Conservation (phyloP, 176 grass and related monocot species). For the Ampelocalamus luodianensis region DNA sequence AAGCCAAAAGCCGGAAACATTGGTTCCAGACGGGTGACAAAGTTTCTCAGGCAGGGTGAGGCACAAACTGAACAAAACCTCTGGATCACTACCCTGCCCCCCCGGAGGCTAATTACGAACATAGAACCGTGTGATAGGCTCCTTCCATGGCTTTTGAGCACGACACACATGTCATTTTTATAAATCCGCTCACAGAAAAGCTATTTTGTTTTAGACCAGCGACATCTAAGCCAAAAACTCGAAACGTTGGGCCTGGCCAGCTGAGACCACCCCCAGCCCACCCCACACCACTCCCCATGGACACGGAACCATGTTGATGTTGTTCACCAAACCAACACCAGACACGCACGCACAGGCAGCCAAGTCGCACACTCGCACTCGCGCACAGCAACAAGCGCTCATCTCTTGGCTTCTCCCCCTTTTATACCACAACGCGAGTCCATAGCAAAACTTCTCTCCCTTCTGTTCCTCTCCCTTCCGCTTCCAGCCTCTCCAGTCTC, state of each 20-base stretch:
- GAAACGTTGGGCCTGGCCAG: too few relatives aligned
- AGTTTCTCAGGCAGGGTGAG: neutral
- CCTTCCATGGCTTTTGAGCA: too few relatives aligned
- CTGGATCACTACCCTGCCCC: slow-evolving; percentile 29
- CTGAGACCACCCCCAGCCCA: too few relatives aligned
- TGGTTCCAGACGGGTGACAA: too few relatives aligned
- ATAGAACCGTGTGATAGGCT: too few relatives aligned
- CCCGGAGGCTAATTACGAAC: slow-evolving; percentile 33
- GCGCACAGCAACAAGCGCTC: slow-evolving; percentile 12
- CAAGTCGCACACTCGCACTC: slow-evolving; percentile 60
- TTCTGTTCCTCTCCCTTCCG: neutral
- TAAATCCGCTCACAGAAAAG: too few relatives aligned
- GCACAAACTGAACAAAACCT: neutral
- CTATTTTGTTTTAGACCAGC: too few relatives aligned
- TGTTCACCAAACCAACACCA: slow-evolving; percentile 28
- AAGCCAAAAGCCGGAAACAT: too few relatives aligned
- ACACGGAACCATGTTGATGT: neutral
- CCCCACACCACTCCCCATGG: too few relatives aligned
- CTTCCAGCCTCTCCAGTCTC: slow-evolving; percentile 32
- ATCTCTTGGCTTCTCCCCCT: neutral
- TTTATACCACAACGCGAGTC: slow-evolving; percentile 41
- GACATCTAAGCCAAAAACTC: too few relatives aligned
- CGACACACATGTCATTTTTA: too few relatives aligned
- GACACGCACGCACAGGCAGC: slow-evolving; percentile 14
- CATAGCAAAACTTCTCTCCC: slow-evolving; percentile 38